A percentile compares a stretch with the other conserved stretches of the same genome.
Evolutionary conservation across 2,329 filamentous ascomycete genomes (phyloP).

Genomic region (Gliomastix tumulicola): DNA sequence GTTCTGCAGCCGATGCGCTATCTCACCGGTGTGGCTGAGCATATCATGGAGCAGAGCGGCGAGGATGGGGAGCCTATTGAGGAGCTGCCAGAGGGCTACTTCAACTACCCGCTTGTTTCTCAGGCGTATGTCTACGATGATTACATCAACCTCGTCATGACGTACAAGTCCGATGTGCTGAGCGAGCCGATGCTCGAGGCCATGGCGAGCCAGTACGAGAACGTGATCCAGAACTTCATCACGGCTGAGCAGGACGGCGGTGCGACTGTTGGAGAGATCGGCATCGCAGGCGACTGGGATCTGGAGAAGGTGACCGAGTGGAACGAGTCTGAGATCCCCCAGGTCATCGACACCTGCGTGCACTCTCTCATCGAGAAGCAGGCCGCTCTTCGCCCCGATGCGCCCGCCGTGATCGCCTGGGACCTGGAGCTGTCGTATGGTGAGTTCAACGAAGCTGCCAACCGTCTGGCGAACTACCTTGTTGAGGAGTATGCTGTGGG

Average conservation of each 20-base stretch:
- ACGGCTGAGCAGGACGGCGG: conserved; percentile 4
- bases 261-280: conserved; percentile 1
- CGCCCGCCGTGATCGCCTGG: conserved; percentile 67
- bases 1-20: conserved; percentile 8
- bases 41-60: not conserved
- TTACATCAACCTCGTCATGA: conserved; percentile 1
- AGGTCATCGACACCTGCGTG: not conserved
- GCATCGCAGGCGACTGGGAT: conserved; percentile 1
- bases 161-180: conserved; percentile 4
- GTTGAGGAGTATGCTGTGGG: conserved; percentile 46
- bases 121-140: conserved; percentile 4
- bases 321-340: not conserved
- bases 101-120: conserved; percentile 7
- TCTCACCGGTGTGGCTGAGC: not conserved
- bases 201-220: conserved; percentile 6
- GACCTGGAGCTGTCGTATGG: conserved; percentile 61
- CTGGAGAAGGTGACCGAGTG: conserved; percentile 23
- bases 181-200: conserved; percentile 6
- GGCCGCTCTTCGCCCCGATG: conserved; percentile 60
- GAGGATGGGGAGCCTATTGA: too few species aligned
- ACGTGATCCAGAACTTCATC: conserved; percentile 8
- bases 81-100: conserved; percentile 5
- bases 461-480: conserved; percentile 56
- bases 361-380: too few species aligned
- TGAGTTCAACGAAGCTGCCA: conserved; percentile 62